Evolutionary conservation across 2,329 filamentous ascomycete genomes (phyloP).

Genomic region (Fulvia fulva): DNA sequence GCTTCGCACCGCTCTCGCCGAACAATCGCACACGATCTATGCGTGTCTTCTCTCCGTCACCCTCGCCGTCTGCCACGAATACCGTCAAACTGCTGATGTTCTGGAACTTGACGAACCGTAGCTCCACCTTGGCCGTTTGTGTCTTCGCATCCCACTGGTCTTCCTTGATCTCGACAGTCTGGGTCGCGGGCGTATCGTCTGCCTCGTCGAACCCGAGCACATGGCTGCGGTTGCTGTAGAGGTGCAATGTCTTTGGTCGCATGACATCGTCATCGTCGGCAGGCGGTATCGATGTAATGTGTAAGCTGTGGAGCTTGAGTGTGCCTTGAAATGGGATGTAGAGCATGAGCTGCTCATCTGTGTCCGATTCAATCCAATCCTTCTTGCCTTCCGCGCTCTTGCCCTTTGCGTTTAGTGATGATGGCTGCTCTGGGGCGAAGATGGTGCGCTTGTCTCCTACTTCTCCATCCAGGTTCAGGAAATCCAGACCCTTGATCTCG

Average conservation of each 20-base stretch:
- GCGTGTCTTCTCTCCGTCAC: slow-evolving; percentile 79
- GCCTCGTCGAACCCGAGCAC: slow-evolving; percentile 95
- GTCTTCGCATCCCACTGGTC: slow-evolving; percentile 67
- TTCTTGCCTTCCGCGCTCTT: slow-evolving; percentile 51
- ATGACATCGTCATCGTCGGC: slow-evolving; percentile 70
- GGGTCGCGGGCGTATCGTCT: slow-evolving; percentile 76
- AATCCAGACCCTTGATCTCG: slow-evolving; percentile 73
- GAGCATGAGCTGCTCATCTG: slow-evolving; percentile 92
- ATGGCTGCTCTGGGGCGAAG: slow-evolving; percentile 65
- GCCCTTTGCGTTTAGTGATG: slow-evolving; percentile 52
- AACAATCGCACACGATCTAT: slow-evolving; percentile 75
- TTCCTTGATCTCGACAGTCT: slow-evolving; percentile 69
- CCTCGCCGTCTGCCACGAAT: slow-evolving; percentile 78
- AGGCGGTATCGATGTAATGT: slow-evolving; percentile 75
- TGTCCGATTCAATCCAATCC: slow-evolving; percentile 95
- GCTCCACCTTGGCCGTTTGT: slow-evolving; percentile 49
- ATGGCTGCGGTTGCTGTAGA: slow-evolving; percentile 84
- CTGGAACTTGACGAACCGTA: slow-evolving; percentile 97
- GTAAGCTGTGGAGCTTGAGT: slow-evolving; percentile 79
- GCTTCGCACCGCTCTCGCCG: slow-evolving; percentile 86
- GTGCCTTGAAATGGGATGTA: slow-evolving; percentile 85
- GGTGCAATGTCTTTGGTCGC: slow-evolving; percentile 75
- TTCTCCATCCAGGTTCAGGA: slow-evolving; percentile 80
- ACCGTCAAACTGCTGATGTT: slow-evolving; percentile 81
- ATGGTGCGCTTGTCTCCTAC: slow-evolving; percentile 69